These are phyloP conservation scores for Aphanocladium album DNA, from an alignment of 2,329 filamentous ascomycete genomes.

Conservation along the genomic window DNA sequence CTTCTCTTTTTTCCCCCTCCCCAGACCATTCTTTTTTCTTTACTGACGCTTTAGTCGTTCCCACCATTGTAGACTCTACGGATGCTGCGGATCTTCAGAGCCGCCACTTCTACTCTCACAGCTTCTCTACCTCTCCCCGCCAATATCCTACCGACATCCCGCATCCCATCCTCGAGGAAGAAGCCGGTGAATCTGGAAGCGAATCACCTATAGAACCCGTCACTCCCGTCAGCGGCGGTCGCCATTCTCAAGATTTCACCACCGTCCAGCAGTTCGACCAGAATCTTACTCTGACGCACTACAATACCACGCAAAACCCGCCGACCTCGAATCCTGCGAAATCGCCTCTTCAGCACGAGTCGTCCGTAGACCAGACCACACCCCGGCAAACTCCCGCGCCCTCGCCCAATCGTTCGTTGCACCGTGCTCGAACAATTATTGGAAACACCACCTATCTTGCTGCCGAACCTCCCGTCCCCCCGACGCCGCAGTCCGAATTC, in stretches of 20 bases:
- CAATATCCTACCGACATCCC: slow-evolving; percentile 46
- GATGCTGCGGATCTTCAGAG: neutral
- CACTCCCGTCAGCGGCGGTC: slow-evolving; percentile 54
- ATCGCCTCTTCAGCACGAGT: neutral
- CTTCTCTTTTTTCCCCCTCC: neutral
- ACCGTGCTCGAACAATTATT: slow-evolving; percentile 9
- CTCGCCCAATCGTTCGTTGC: slow-evolving; percentile 3
- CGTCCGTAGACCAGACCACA: slow-evolving; percentile 11
- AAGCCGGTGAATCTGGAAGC: slow-evolving; percentile 54
- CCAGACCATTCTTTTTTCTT: neutral
- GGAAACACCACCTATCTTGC: neutral
- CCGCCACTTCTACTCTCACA: slow-evolving; percentile 15
- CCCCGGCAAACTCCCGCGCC: slow-evolving; percentile 12
- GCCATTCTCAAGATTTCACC: slow-evolving; percentile 50
- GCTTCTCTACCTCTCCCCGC: slow-evolving; percentile 38
- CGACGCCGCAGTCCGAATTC: neutral
- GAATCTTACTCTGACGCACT: slow-evolving; percentile 4
- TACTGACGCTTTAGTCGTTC: slow-evolving; percentile 17
- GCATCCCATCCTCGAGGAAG: slow-evolving; percentile 48
- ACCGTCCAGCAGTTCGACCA: slow-evolving; percentile 37
- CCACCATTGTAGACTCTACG: slow-evolving; percentile 13
- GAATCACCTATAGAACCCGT: slow-evolving; percentile 56
- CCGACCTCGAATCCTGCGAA: slow-evolving; percentile 10
- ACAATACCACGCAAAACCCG: slow-evolving; percentile 10
- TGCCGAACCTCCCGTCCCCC: neutral